Evolutionary conservation across 2,329 filamentous ascomycete species (phyloP).

Genomic region (Neofusicoccum laricinum): DNA sequence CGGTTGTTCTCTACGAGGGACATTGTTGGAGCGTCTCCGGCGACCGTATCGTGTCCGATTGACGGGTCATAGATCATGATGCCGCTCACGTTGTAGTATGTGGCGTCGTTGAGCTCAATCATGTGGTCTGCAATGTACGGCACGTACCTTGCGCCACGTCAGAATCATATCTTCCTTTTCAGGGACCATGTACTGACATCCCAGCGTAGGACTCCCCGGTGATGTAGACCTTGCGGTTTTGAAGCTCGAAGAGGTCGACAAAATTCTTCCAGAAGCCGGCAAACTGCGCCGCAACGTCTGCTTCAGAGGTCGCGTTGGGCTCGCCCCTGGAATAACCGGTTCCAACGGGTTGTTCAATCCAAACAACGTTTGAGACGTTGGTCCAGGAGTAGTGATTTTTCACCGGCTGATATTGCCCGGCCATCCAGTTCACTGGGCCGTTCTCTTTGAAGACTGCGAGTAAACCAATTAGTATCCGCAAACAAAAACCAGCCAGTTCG

Average conservation of each 20-base stretch:
- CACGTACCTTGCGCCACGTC: conserved; percentile 22
- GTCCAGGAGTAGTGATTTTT: conserved; percentile 32
- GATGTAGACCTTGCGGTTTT: conserved; percentile 48
- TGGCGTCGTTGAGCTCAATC: conserved; percentile 25
- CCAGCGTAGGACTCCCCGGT: conserved; percentile 29
- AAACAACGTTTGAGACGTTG: conserved; percentile 44
- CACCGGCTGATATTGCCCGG: conserved; percentile 28
- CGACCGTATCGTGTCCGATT: conserved; percentile 23
- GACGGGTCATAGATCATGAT: conserved; percentile 31
- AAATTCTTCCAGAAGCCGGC: conserved; percentile 51
- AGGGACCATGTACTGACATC: conserved; percentile 20
- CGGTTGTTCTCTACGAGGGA: conserved; percentile 42
- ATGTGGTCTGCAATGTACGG: conserved; percentile 33
- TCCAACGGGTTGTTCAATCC: conserved; percentile 33
- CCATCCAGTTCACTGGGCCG: conserved; percentile 32
- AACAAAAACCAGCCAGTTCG: too few species aligned
- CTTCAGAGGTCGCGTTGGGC: conserved; percentile 37
- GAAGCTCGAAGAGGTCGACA: conserved; percentile 48
- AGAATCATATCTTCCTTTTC: neutral
- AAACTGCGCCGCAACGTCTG: conserved; percentile 42
- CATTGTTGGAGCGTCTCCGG: conserved; percentile 25
- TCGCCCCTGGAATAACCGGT: conserved; percentile 36
- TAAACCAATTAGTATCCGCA: too few species aligned
- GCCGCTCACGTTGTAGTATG: conserved; percentile 32
- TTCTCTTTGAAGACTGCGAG: conserved; percentile 32